Conservation (phyloP, 208 protist genomes). For the Trypanosomatidae sp. region DNA sequence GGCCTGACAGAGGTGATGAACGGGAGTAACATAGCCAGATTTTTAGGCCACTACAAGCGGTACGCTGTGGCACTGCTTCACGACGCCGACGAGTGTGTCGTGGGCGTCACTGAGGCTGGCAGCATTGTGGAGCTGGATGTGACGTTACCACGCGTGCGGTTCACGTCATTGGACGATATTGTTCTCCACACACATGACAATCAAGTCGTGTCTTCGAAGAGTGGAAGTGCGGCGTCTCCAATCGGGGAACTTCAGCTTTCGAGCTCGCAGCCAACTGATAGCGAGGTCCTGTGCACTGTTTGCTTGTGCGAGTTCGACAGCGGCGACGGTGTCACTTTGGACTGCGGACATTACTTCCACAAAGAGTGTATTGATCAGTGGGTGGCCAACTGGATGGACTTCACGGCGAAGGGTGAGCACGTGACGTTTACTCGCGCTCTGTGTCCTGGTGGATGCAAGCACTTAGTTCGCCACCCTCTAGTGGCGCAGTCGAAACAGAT, state of each 20-base stretch:
- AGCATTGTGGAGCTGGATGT: conserved; percentile 14
- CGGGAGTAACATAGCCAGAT: conserved; percentile 5
- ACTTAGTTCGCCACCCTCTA: conserved; percentile 63
- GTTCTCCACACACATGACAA: conserved; percentile 12
- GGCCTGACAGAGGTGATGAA: conserved; percentile 36
- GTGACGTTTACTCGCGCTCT: conserved; percentile 85
- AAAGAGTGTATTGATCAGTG: conserved; percentile 76
- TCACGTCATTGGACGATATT: conserved; percentile 19
- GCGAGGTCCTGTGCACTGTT: conserved; percentile 61
- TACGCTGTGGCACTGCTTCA: conserved; percentile 26
- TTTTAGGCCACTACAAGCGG: conserved; percentile 52
- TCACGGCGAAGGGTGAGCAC: conserved; percentile 67
- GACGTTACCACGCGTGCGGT: conserved; percentile 5
- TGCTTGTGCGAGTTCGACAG: conserved; percentile 85
- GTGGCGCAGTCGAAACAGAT: conserved; percentile 51
- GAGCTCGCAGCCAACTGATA: conserved; percentile 15
- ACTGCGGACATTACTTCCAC: conserved; percentile 88
- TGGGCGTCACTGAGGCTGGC: conserved; percentile 33
- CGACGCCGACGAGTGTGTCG: conserved; percentile 1
- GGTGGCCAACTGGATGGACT: conserved; percentile 65
- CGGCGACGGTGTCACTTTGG: conserved; percentile 66
- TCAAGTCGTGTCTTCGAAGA: conserved; percentile 19
- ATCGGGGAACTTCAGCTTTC: conserved; percentile 11
- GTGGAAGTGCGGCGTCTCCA: conserved; percentile 3
- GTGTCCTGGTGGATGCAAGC: conserved; percentile 80